These are phyloP conservation scores for Hypoxylon intermedium DNA, from an alignment of 495 filamentous ascomycete species.

Conservation along the genomic window DNA sequence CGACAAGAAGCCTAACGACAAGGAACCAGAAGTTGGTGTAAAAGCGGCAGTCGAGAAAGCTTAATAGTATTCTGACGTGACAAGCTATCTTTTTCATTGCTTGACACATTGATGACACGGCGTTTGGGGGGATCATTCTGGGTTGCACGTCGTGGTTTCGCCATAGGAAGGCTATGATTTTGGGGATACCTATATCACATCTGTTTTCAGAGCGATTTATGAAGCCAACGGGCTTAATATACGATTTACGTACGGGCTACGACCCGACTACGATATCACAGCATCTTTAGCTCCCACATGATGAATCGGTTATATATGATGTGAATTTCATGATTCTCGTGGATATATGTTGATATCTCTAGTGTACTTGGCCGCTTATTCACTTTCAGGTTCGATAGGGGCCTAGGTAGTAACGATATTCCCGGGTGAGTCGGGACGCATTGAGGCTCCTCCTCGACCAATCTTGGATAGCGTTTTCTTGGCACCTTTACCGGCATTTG, in stretches of 20 bases:
- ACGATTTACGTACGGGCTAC: conserved; percentile 22
- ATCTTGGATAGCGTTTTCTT: conserved; percentile 1
- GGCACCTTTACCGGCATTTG: conserved; percentile 18
- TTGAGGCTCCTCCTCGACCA: conserved; percentile 16
- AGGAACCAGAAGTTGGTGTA: conserved; percentile 21
- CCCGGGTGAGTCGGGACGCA: background rate
- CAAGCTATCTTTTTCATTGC: conserved; percentile 1
- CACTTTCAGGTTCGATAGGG: background rate
- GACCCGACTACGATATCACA: conserved; percentile 7
- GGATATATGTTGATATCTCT: background rate
- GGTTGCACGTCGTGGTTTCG: conserved; percentile 9
- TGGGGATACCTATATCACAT: conserved; percentile 30
- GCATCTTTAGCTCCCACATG: conserved; percentile 1
- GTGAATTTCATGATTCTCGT: background rate
- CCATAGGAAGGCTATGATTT: conserved; percentile 3
- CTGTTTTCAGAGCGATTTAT: conserved; percentile 21
- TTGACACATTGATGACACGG: conserved; percentile 32
- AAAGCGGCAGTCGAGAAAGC: conserved; percentile 32
- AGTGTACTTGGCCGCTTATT: background rate
- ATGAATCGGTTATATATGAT: background rate
- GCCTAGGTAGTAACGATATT: too few species aligned
- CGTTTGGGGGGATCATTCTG: conserved; percentile 28
- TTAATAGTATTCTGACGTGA: conserved; percentile 14
- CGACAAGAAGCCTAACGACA: conserved; percentile 22
- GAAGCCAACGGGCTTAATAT: conserved; percentile 23